phyloP scores from a whole-genome alignment of 1,139 yeast species.

The Magnusiomyces suaveolens region DNA sequence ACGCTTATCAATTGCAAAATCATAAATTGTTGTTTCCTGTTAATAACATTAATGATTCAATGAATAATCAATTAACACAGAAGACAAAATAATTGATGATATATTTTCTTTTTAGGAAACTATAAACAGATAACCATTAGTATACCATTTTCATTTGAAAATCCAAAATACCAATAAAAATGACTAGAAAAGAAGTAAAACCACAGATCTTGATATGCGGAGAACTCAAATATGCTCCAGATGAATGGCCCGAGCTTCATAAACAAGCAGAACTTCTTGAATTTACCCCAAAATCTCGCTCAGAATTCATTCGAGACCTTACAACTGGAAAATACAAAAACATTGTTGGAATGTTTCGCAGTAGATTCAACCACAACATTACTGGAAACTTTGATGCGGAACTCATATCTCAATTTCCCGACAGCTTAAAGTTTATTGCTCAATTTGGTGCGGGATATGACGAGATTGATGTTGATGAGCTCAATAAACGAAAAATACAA shows the following conservation, averaged over 20 bases:
- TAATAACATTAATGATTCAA: too few relatives aligned
- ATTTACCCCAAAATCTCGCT: constrained; percentile 21
- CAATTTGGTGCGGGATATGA: constrained; percentile 96
- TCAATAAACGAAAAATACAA: constrained; percentile 44
- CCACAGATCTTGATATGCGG: constrained; percentile 23
- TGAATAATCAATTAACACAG: too few relatives aligned
- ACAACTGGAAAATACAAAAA: constrained; percentile 27
- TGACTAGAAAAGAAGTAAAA: too few relatives aligned
- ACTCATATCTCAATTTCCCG: constrained; percentile 51
- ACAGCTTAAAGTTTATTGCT: constrained; percentile 52
- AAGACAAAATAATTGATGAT: too few relatives aligned
- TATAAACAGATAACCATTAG: too few relatives aligned
- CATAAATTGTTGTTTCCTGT: too few relatives aligned
- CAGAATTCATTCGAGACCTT: constrained; percentile 29
- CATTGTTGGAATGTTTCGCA: constrained; percentile 29
- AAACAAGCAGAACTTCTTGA: constrained; percentile 16
- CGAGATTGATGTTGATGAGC: constrained; percentile 41
- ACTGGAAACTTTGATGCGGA: constrained; percentile 69
- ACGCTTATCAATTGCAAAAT: too few relatives aligned
- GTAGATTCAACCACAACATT: constrained; percentile 16
- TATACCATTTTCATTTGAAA: too few relatives aligned
- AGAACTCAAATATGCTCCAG: constrained; percentile 20
- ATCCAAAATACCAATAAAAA: too few relatives aligned
- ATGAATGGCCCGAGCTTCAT: constrained; percentile 22
- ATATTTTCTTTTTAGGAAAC: too few relatives aligned